Evolutionary conservation across 2,329 filamentous ascomycete species (phyloP).

Genomic region (Fusarium caatingaense): DNA sequence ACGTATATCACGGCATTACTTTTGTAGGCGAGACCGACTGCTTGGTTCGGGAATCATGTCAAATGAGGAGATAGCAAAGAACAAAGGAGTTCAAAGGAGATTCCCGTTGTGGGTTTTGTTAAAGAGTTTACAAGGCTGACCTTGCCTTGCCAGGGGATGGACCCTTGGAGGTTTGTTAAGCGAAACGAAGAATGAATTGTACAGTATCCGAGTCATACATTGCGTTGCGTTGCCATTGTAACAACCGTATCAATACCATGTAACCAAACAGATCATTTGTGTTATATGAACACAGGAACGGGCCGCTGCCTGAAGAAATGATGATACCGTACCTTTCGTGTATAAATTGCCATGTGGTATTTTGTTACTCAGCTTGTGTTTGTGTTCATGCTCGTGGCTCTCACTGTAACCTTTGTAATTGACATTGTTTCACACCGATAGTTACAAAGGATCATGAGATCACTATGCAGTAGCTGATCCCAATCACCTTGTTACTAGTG

Average conservation of each 20-base stretch:
- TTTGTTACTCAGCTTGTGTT: neutral
- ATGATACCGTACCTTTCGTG: neutral
- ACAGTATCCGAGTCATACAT: neutral
- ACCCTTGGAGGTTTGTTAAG: neutral
- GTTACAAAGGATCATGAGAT: neutral
- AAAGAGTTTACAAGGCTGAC: neutral
- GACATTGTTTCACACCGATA: neutral
- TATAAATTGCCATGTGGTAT: slow-evolving; percentile 19
- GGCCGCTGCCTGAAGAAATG: slow-evolving; percentile 23
- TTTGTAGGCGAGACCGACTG: neutral
- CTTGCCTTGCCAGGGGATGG: neutral
- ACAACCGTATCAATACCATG: neutral
- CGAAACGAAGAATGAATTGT: slow-evolving; percentile 15
- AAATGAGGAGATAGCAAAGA: neutral
- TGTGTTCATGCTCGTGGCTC: neutral
- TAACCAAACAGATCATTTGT: neutral
- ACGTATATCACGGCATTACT: neutral
- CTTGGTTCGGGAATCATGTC: slow-evolving; percentile 6
- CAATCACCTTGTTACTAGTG: slow-evolving; percentile 20
- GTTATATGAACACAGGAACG: slow-evolving; percentile 27
- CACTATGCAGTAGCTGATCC: slow-evolving; percentile 21
- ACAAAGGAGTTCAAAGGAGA: neutral
- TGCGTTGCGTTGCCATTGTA: too few relatives aligned
- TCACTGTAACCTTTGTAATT: neutral
- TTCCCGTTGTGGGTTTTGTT: neutral